Evolutionary conservation across 2,329 filamentous ascomycete genomes (phyloP).

Genomic region (Peltaster fructicola): DNA sequence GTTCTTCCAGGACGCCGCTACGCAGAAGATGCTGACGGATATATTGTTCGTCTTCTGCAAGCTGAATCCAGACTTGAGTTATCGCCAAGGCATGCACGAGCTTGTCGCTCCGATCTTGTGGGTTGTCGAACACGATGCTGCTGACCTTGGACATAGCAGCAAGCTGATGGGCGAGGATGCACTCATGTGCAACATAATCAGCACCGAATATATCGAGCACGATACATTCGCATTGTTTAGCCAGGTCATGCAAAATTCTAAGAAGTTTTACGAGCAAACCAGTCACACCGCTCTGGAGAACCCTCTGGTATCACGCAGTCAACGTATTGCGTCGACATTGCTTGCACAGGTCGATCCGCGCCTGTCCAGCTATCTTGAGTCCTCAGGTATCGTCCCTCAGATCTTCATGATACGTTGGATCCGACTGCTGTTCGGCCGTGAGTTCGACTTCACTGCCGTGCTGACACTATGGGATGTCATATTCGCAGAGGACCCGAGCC

Average conservation of each 20-base stretch:
- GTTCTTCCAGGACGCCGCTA: constrained; percentile 66
- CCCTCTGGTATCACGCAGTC: constrained; percentile 64
- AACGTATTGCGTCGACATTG: constrained; percentile 69
- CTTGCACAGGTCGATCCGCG: constrained; percentile 68
- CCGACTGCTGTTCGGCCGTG: constrained; percentile 75
- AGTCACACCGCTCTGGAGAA: constrained; percentile 16
- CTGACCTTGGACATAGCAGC: constrained; percentile 30
- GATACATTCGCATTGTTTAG: constrained; percentile 79
- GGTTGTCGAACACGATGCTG: constrained; percentile 65
- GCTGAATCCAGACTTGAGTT: constrained; percentile 69
- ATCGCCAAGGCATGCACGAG: constrained; percentile 98
- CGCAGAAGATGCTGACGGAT: constrained; percentile 69
- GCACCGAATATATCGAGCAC: constrained; percentile 64
- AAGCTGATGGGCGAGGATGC: constrained; percentile 15
- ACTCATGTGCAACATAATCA: constrained; percentile 33
- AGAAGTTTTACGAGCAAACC: constrained; percentile 66
- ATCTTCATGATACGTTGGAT: constrained; percentile 98
- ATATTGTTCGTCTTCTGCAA: constrained; percentile 92
- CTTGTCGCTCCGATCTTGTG: constrained; percentile 76
- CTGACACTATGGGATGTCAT: constrained; percentile 79
- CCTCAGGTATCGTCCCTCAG: constrained; percentile 82
- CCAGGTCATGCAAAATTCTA: constrained; percentile 71
- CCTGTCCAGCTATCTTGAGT: constrained; percentile 60
- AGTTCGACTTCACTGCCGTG: constrained; percentile 76
- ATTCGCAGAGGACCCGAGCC: constrained; percentile 65